Evolutionary conservation across 805 yeast genomes (phyloP), one percentile per base, ranked within the genome.

Genomic region (Hanseniaspora thailandica): DNA sequence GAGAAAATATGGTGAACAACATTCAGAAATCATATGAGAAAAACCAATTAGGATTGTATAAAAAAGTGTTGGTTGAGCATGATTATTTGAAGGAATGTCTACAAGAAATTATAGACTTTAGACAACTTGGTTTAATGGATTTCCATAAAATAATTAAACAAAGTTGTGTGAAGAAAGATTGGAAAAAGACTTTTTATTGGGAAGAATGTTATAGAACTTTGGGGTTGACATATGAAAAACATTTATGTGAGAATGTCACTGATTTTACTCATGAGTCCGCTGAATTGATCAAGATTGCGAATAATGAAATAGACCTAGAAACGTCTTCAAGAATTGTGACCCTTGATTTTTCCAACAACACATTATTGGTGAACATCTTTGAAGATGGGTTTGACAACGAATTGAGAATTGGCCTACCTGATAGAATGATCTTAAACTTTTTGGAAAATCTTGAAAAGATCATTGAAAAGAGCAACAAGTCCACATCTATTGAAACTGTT

Each of bases 401-500:
- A 7, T 22, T 50, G 4, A 34, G 17, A 26, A 25, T 41, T 22
- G 30, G 12, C 5, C 17, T 50, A 9, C 39, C 35, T 13, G 30
- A 40, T 9, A 20, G 25, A 23, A 22, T 10, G 4, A 35, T 50
- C 4, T 17, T 34, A 7, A 22, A 73, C 44, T 80, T 80, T 0
- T 62, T 75, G 35, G 56, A 60, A 0, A 78, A 76, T 47, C 63
- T 85, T 40, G 60, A 67, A 3, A 56, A 61, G 0, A 81, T 89
- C 6, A 81, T 88, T 22, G 57, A 64, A 0, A 71, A 72, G 50
- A 87, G 90, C 62, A 80, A 85, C 57, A 59, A 64, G 3, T 76
- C 86, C 0, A 82, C 90, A 0, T 73, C 76, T 20, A 55, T 66
- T 0, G 77, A 74, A 33, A 71, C 76, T 0, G 80, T 87, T 0